A percentile compares a stretch with the other conserved stretches of the same genome.
phyloP scores from a whole-genome alignment of 1,284 basidiomycete genomes.

The Malassezia slooffiae region DNA sequence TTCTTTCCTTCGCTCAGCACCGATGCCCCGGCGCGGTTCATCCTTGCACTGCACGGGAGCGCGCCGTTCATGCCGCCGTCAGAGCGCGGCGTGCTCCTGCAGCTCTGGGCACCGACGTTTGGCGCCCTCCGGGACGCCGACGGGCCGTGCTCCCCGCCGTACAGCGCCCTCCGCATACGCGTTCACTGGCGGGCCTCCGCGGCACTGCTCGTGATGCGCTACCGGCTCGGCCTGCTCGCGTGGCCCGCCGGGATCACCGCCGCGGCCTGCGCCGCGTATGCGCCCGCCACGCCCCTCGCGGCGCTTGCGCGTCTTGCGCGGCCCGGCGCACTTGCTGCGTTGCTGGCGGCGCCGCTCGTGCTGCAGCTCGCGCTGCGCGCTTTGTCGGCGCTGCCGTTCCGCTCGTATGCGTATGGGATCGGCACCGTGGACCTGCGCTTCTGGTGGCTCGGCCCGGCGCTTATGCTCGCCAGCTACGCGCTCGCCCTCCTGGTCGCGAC shows the following conservation, averaged over 20 bases:
- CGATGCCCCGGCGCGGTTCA: slow-evolving; percentile 11
- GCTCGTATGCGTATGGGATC: slow-evolving; percentile 7
- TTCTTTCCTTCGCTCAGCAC: slow-evolving; percentile 26
- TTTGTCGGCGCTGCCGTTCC: background rate
- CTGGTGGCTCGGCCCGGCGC: slow-evolving; percentile 12
- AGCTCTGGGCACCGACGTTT: slow-evolving; percentile 33
- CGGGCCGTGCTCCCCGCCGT: slow-evolving; percentile 17
- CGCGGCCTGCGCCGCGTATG: background rate
- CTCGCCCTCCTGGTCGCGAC: slow-evolving; percentile 1
- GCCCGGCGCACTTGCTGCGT: background rate
- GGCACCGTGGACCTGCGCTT: background rate
- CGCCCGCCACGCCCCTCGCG: background rate
- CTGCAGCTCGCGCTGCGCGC: slow-evolving; percentile 1
- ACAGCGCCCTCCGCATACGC: slow-evolving; percentile 18
- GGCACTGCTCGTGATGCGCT: slow-evolving; percentile 32
- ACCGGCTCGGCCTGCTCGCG: slow-evolving; percentile 25
- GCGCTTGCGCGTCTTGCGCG: background rate
- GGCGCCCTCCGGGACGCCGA: no score
- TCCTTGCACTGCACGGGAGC: slow-evolving; percentile 29
- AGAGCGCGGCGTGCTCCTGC: slow-evolving; percentile 17
- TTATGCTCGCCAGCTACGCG: slow-evolving; percentile 12
- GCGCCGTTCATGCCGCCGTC: slow-evolving; percentile 36
- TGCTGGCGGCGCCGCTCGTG: background rate
- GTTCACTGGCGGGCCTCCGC: slow-evolving; percentile 32
- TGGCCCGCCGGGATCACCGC: slow-evolving; percentile 29